Conservation (phyloP, 1,284 basidiomycete genomes). For the Puccinia polysora region DNA sequence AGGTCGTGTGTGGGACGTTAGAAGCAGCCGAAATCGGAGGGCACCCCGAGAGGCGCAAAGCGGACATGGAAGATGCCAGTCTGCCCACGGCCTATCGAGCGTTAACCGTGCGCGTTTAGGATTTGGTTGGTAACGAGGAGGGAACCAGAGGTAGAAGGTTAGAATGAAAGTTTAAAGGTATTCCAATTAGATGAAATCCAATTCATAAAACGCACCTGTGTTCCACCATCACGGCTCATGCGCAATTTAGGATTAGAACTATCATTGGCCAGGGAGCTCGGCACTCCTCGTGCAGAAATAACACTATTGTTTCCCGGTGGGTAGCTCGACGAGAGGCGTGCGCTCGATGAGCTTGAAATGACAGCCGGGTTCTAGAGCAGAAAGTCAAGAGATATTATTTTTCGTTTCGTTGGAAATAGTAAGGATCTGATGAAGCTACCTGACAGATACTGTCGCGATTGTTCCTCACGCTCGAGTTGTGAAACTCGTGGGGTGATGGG, state of each 20-base stretch:
- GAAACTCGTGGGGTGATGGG: conserved; percentile 14
- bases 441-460: too few species aligned
- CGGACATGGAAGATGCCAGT: conserved; percentile 16
- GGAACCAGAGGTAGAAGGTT: background rate
- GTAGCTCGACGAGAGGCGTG: too few species aligned
- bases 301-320: background rate
- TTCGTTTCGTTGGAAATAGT: too few species aligned
- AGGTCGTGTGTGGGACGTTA: background rate
- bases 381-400: too few species aligned
- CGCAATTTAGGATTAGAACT: background rate
- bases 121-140: background rate
- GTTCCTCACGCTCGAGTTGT: too few species aligned
- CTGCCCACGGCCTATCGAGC: background rate
- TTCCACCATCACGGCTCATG: background rate
- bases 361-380: too few species aligned
- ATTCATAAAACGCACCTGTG: background rate
- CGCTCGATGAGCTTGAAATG: too few species aligned
- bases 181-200: background rate
- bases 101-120: too few species aligned
- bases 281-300: background rate
- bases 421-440: too few species aligned
- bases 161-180: background rate
- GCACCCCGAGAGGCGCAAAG: conserved; percentile 6
- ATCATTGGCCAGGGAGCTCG: background rate
- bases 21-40: background rate